Conservation (phyloP, 2,329 filamentous ascomycete genomes). For the Penicillium sp. region DNA sequence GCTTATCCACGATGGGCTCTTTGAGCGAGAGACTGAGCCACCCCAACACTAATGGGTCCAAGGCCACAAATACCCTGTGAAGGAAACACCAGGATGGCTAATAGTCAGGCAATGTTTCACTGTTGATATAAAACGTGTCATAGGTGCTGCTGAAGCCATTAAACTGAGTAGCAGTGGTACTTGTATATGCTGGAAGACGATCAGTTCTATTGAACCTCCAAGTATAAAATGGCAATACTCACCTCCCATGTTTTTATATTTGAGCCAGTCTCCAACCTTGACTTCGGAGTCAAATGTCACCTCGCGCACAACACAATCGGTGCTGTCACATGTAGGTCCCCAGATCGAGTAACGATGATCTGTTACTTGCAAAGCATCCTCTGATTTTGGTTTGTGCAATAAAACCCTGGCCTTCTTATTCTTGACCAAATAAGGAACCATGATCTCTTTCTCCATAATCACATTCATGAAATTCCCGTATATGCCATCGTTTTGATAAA, state of each 20-base stretch:
- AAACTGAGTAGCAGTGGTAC: slow-evolving; percentile 19
- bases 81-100: not conserved
- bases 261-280: slow-evolving; percentile 25
- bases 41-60: not conserved
- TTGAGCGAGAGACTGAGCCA: not conserved
- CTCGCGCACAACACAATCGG: slow-evolving; percentile 21
- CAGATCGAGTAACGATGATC: slow-evolving; percentile 24
- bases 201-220: not conserved
- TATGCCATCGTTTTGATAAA: slow-evolving; percentile 29
- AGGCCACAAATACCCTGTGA: not conserved
- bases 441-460: slow-evolving; percentile 12
- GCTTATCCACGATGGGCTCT: not conserved
- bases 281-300: slow-evolving; percentile 15
- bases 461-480: slow-evolving; percentile 25
- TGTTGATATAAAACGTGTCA: slow-evolving; percentile 23
- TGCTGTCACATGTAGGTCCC: slow-evolving; percentile 29
- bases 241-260: slow-evolving; percentile 29
- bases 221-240: not conserved
- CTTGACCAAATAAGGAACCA: slow-evolving; percentile 8
- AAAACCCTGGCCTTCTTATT: not conserved
- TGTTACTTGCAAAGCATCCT: not conserved
- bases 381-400: not conserved
- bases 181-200: not conserved
- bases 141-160: slow-evolving; percentile 21
- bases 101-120: slow-evolving; percentile 14